Base-by-base conservation (phyloP, 306 rosid genomes). In the Quercus rubra region DNA sequence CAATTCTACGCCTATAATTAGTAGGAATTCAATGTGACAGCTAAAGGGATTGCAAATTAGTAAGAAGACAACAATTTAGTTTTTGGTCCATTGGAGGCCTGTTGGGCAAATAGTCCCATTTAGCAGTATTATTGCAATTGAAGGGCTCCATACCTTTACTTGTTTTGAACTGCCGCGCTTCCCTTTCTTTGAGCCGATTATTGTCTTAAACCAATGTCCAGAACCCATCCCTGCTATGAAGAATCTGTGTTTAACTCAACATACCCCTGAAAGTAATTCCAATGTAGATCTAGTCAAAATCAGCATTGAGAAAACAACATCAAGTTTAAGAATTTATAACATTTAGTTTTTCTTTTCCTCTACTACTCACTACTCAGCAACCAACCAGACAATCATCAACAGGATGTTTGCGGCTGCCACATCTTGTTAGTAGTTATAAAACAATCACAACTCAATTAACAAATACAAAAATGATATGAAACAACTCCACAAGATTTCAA, bases 201-300 rank as follows among this genome's bases (percentile, higher is more conserved):
- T 87, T 12, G 89, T 79, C 91, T 87, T 96, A 82, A 96, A 90
- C 99, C 98, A 96, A 78, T 81, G 67, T 79, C 99, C 99, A 73
- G 99, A 91, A 76, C 96, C 98, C 99, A 96, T 96, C 69, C 70
- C 80, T 57, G 74, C 75, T 31, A 55, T 72, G 46, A 69, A 69
- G 73, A 70, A 76, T 56, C 86, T 83, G 61, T 74, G 21, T 75
- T 74, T 80, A 86, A 58, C 74, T 83, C 38, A 85, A 80, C 81
- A 81, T 77, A 87, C 77, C 59, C 97, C 88, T 88, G 83, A 21
- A 41, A 83, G 67, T 28, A 84, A 30, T 63, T 72, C 52, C 59
- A 71, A 46, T 3, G 21, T 23, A 73, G 64, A 81, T 73, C 73
- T 28, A 72, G 28, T 59, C 63, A 79, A 55, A 49, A 86, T 87